Percentiles rank a stretch among this genome's conserved stretches.
phyloP scores from a whole-genome alignment of 106 monocot genomes.

The Platanthera guangdongensis region DNA sequence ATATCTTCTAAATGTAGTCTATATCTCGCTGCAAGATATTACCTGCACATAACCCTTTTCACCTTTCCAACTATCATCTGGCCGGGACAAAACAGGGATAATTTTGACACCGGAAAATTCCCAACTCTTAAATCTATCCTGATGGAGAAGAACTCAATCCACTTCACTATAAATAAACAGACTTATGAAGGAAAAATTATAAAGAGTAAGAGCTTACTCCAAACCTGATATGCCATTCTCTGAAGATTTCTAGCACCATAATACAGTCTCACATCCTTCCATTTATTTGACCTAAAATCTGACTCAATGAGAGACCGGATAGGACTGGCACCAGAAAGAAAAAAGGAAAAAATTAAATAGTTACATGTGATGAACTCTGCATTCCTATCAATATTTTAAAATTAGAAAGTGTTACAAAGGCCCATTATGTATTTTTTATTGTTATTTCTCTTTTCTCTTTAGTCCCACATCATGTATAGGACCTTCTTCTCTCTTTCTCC shows the following conservation, averaged over 20 bases:
- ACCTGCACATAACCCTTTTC: conserved; percentile 64
- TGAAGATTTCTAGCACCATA: conserved; percentile 87
- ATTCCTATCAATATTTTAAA: neutral
- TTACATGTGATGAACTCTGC: neutral
- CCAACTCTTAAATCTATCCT: conserved; percentile 88
- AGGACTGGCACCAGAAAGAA: conserved; percentile 43
- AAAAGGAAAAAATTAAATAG: conserved; percentile 3
- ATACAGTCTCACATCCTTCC: conserved; percentile 71
- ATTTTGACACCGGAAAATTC: conserved; percentile 67
- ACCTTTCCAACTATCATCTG: conserved; percentile 80
- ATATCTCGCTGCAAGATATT: neutral
- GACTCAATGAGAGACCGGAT: conserved; percentile 87
- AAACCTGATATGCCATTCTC: conserved; percentile 94
- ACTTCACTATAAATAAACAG: neutral
- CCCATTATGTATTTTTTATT: no score
- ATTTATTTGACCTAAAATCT: conserved; percentile 54
- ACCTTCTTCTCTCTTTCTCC: no score
- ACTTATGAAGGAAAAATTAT: neutral
- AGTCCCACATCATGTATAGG: no score
- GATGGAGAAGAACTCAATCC: conserved; percentile 5
- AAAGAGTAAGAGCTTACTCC: neutral
- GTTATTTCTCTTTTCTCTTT: no score
- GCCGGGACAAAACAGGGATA: conserved; percentile 81
- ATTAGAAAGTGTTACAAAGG: neutral
- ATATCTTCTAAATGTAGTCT: neutral